Conservation (phyloP, 257 asterid genomes). For the Ocimum tenuiflorum region DNA sequence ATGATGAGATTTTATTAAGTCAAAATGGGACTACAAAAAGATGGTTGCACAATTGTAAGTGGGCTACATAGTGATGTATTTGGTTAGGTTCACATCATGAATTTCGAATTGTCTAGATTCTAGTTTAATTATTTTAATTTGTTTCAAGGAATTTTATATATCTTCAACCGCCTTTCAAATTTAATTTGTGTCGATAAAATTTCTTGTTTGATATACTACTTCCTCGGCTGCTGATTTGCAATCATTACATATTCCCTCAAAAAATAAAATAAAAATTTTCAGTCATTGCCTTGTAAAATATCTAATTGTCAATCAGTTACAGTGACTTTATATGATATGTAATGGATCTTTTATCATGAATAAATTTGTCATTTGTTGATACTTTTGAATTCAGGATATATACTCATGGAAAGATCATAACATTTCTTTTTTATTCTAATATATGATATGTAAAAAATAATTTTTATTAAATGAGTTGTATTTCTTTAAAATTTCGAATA, state of each 20-base stretch:
- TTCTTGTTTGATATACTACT: neutral
- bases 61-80: constrained; percentile 1
- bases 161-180: too few species aligned
- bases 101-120: neutral
- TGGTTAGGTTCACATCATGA: neutral
- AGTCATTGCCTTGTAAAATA: neutral
- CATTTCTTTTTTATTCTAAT: too few species aligned
- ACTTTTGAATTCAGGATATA: too few species aligned
- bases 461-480: too few species aligned
- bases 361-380: too few species aligned
- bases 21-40: constrained; percentile 24
- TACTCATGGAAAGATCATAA: too few species aligned
- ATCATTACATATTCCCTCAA: neutral
- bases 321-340: too few species aligned
- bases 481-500: too few species aligned
- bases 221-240: neutral
- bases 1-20: constrained; percentile 25
- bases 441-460: too few species aligned
- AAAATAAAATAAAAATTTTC: neutral
- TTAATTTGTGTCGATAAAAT: too few species aligned
- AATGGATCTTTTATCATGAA: too few species aligned
- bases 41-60: constrained; percentile 25
- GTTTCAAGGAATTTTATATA: neutral
- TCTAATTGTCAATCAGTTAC: too few species aligned
- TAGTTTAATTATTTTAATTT: neutral